Base-by-base conservation (phyloP, 768 basidiomycete species). In the Termitomyces sp. region DNA sequence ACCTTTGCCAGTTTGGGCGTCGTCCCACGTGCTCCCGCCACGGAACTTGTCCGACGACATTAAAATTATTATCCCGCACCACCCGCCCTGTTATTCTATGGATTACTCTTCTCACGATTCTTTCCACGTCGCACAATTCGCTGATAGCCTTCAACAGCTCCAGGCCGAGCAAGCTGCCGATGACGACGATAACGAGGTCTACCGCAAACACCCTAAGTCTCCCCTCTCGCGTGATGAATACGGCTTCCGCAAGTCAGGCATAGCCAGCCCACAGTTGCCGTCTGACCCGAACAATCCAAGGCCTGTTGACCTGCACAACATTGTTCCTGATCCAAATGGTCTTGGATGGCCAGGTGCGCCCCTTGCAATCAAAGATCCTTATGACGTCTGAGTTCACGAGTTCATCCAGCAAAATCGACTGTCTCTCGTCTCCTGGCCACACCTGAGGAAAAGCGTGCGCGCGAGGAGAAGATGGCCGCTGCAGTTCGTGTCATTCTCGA, bases 401-500 rank as follows among this genome's bases (percentile, higher is more conserved):
- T n/a, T n/a, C n/a, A n/a, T 63, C 55, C 66, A 95, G 95, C 95
- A 58, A 97, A 96, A 76, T 93, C 91, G 6, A 95, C 95, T 44
- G 72, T 95, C 34, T 85, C 86, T 52, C 86, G 95, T 55, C 80
- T 97, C 44, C 86, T 91, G 66, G 89, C 91, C 4, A 88, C 91
- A 0, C 80, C 87, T 2, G 82, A 80, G 48, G 90, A 96, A 71
- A 84, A 83, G 39, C 77, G 77, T 3, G 84, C 79, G 43, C 83
- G 93, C 45, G 88, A 95, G 69, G 78, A 83, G 61, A 88, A 83
- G 61, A 86, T 99, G 73, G 80, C 89, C 4, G 76, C 78, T 43
- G 97, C 97, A 6, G 88, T 99, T 60, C 86, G 95, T 56, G 91
- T 90, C 37, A 86, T 99, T 46, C 83, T 99, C 46, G 95, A 98